Evolutionary conservation across 805 yeast species (phyloP), one percentile per base, ranked within the genome.

Genomic region (Candida xiaguanensis): DNA sequence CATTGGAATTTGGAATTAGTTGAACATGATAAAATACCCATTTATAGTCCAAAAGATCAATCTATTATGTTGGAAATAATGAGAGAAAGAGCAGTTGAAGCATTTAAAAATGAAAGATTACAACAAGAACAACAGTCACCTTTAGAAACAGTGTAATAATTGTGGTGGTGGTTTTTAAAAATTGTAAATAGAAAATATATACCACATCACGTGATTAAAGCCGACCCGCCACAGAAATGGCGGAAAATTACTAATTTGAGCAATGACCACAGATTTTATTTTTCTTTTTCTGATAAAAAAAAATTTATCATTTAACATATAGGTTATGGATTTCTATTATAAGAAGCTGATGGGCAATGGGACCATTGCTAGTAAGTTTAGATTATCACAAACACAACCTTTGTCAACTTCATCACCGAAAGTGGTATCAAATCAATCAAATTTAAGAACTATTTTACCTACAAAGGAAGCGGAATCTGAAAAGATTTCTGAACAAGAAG

Each of bases 1-100:
- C 72, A 82, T 59, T 89, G 97, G 97, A 66, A 75, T 39, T 48
- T 45, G 2, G 74, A 72, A 7, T 58, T 77, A 38, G 80, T 81
- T 12, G 63, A 72, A 45, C 95, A 87, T 63, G 70, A 70, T n/a
- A 61, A 65, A 42, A 61, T 87, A 48, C 82, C 74, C 18, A 64
- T 74, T 49, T 68, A 74, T 55, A 72, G 72, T 44, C 78, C 87
- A 16, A 77, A 85, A 51, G 85, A 83, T 52, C 84, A 83, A 57
- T 72, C 77, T 44, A 80, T 78, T 2, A 61, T 85, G 41, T 67
- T 87, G 49, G 82, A 80, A 51, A 80, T 77, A 47, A 59, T 85
- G 52, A 67, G 77, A 41, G 63, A 58, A 32, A 52, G 47, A 48
- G 70, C 72, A 1, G 49, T 66, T 30, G 54, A 44, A 26, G 71